phyloP scores from a whole-genome alignment of 768 basidiomycete genomes.

The Leccinum truebloodii region DNA sequence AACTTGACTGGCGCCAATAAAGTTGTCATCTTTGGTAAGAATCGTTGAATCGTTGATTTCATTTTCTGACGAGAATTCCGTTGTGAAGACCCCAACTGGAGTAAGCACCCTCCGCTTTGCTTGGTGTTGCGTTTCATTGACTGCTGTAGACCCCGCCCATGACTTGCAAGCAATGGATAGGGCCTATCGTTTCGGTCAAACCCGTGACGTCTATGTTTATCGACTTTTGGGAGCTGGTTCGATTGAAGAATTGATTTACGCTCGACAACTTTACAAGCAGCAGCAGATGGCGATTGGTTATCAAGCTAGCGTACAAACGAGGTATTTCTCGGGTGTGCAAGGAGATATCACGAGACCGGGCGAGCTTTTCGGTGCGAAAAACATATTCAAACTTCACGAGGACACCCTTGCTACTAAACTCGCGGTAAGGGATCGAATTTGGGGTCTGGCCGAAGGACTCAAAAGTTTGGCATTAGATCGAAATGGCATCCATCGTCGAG shows the following conservation, averaged over 20 bases:
- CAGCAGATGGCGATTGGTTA: constrained; percentile 94
- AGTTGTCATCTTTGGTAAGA: constrained; percentile 84
- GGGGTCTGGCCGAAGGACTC: background rate
- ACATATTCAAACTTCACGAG: constrained; percentile 82
- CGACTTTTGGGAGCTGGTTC: constrained; percentile 85
- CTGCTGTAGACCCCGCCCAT: constrained; percentile 83
- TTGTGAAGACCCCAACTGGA: constrained; percentile 87
- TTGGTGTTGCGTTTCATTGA: background rate
- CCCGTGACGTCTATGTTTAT: constrained; percentile 80
- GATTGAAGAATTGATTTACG: constrained; percentile 85
- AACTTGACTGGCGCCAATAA: constrained; percentile 93
- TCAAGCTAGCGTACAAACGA: constrained; percentile 78
- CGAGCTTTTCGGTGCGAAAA: constrained; percentile 83
- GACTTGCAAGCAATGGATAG: constrained; percentile 92
- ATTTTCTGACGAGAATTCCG: background rate
- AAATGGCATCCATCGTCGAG: constrained; percentile 69
- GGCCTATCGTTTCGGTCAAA: constrained; percentile 86
- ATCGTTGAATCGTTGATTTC: constrained; percentile 1
- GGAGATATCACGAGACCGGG: constrained; percentile 74
- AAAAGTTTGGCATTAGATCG: constrained; percentile 55
- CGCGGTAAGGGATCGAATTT: constrained; percentile 46
- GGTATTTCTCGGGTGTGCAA: constrained; percentile 83
- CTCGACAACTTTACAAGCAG: constrained; percentile 89
- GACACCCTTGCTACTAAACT: constrained; percentile 69
- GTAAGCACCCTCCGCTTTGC: constrained; percentile 49